A percentile compares a stretch with the other conserved stretches of the same genome.
Conservation (phyloP, 345 rosid species). For the Balakata baccata region DNA sequence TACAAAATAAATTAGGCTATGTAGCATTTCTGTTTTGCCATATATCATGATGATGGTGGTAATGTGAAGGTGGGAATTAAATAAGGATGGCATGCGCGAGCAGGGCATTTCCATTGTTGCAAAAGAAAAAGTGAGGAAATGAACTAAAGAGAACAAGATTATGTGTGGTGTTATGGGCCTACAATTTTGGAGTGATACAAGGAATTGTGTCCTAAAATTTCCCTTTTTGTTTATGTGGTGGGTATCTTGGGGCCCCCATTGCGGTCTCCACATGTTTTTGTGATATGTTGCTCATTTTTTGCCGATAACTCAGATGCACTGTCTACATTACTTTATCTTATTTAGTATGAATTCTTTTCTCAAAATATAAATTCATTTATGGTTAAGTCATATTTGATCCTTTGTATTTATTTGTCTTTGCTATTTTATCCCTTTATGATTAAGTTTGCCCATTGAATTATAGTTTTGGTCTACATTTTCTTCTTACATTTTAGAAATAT, state of each 20-base stretch:
- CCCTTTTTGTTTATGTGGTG: slow-evolving; percentile 14
- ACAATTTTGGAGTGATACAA: slow-evolving; percentile 17
- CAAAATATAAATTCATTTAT: too few relatives aligned
- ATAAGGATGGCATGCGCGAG: slow-evolving; percentile 9
- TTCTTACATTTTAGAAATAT: too few relatives aligned
- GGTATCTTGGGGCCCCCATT: slow-evolving; percentile 13
- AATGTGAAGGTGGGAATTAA: slow-evolving; percentile 16
- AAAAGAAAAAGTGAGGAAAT: not conserved
- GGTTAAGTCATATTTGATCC: too few relatives aligned
- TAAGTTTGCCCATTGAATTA: too few relatives aligned
- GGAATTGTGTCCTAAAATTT: slow-evolving; percentile 21
- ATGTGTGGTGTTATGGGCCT: slow-evolving; percentile 2
- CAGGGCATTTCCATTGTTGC: slow-evolving; percentile 2
- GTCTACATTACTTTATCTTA: not conserved
- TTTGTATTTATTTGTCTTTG: too few relatives aligned
- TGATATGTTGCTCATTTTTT: not conserved
- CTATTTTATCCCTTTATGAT: too few relatives aligned
- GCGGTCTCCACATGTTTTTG: slow-evolving; percentile 17
- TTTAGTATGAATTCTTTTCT: not conserved
- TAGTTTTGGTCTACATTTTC: too few relatives aligned
- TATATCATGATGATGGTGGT: not conserved
- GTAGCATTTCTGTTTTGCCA: too few relatives aligned
- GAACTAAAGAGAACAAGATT: not conserved
- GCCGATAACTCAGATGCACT: not conserved
- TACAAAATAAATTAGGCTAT: too few relatives aligned